Evolutionary conservation across 1,284 basidiomycete species (phyloP), one percentile per base, ranked within the genome.

Genomic region (Marasmius tenuissimus): DNA sequence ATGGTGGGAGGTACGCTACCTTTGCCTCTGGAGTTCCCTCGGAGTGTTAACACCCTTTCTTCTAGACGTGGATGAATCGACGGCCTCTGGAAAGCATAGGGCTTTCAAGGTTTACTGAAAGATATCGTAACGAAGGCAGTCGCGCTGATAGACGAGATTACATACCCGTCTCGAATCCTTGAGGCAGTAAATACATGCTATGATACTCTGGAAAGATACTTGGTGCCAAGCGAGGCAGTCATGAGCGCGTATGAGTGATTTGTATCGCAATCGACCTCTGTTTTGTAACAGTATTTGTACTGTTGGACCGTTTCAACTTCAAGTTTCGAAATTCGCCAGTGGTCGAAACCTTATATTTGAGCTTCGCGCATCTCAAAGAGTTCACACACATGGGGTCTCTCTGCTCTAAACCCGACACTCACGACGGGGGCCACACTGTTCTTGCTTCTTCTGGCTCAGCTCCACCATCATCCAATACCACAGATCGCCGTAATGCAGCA

Each of bases 1-100:
- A 66, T 92, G 90, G 91, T 93, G 91, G 91, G 87, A 92, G 83
- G 91, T 91, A 66, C 75, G 51, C 59, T 47, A 5, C 3, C 16
- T 47, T 47, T 8, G 45, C n/a, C 16, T 2, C 45, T 47, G 45
- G n/a, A n/a, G n/a, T 8, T 14, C 45, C 45, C n/a, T 12, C 16
- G 45, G 20, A 47, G 20, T 14, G 16, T 2, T 18, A 48, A 58
- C 37, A 22, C 34, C 35, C 16, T 33, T 4, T 47, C 20, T 20
- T 8, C 42, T 51, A 90, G 88, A 80, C 84, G 63, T 88, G 84
- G 84, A 73, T 81, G 64, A 85, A 87, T 60, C 81, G 80, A 66
- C 76, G 83, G 66, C 81, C 81, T 62, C 72, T 76, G 22, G 83
- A 85, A 70, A 79, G 83, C 61, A 72, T 85, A 38, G 74, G 76